A percentile compares a stretch with the other conserved stretches of the same genome.
These are phyloP conservation scores for Ceratocystis diversiconidia DNA, from an alignment of 2,329 filamentous ascomycete genomes.

Conservation along the genomic window DNA sequence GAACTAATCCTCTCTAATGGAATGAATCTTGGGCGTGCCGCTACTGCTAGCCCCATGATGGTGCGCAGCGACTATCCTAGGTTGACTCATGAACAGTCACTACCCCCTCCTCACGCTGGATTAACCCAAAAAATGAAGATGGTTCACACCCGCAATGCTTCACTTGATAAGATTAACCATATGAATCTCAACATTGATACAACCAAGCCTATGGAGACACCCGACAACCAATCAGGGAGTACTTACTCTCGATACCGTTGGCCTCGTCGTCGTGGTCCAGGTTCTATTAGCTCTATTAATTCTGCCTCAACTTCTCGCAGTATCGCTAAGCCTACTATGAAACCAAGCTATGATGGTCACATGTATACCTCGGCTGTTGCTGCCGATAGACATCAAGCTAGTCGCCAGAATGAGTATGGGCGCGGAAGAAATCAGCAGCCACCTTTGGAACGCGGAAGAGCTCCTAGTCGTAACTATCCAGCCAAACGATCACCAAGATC, in stretches of 20 bases:
- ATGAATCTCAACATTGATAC: constrained; percentile 35
- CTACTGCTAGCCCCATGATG: constrained; percentile 55
- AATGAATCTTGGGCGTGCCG: constrained; percentile 44
- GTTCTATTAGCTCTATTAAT: constrained; percentile 44
- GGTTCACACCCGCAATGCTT: constrained; percentile 49
- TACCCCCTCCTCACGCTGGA: constrained; percentile 47
- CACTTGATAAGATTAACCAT: constrained; percentile 52
- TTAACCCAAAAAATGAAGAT: constrained; percentile 42
- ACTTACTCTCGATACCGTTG: constrained; percentile 40
- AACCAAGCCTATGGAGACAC: neutral
- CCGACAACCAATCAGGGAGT: constrained; percentile 34
- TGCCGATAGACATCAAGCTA: constrained; percentile 25
- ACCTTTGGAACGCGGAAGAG: constrained; percentile 50
- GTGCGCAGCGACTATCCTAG: constrained; percentile 35
- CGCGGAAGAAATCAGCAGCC: neutral
- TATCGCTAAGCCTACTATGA: constrained; percentile 35
- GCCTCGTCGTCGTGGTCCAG: constrained; percentile 38
- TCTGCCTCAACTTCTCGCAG: constrained; percentile 40
- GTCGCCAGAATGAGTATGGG: neutral
- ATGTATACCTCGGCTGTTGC: too few relatives aligned
- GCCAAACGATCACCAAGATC: constrained; percentile 77
- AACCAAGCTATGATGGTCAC: constrained; percentile 33
- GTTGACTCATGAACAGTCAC: constrained; percentile 27
- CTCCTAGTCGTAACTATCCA: constrained; percentile 52
- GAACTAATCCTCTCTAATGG: constrained; percentile 25